Percentiles rank a stretch among this genome's conserved stretches.
These are phyloP conservation scores for Exophiala dermatitidis DNA, from an alignment of 2,329 filamentous ascomycete genomes.

Conservation along the genomic window DNA sequence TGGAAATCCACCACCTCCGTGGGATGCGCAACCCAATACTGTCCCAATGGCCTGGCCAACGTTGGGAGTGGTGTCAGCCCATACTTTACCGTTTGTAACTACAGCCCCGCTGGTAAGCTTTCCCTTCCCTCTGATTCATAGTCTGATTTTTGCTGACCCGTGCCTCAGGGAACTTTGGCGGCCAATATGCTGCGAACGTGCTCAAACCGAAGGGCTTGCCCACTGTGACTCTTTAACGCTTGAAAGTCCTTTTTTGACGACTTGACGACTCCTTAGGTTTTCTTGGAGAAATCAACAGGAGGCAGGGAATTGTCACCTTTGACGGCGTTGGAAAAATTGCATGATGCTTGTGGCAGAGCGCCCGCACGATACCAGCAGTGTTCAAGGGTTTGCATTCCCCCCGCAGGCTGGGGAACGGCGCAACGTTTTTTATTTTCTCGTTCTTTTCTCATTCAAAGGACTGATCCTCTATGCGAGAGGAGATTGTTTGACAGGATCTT, in stretches of 20 bases:
- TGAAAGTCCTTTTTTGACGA: slow-evolving; percentile 10
- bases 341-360: not conserved
- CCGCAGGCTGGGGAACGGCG: not conserved
- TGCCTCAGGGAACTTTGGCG: slow-evolving; percentile 48
- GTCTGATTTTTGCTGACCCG: slow-evolving; percentile 3
- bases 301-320: not conserved
- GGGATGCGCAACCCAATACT: slow-evolving; percentile 53
- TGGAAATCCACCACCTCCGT: slow-evolving; percentile 58
- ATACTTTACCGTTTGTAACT: slow-evolving; percentile 88
- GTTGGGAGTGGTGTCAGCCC: slow-evolving; percentile 39
- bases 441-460: not conserved
- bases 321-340: not conserved
- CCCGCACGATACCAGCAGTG: not conserved
- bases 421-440: not conserved
- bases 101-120: slow-evolving; percentile 62
- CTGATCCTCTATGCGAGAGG: not conserved
- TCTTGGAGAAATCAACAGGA: not conserved
- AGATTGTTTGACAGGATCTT: slow-evolving; percentile 5
- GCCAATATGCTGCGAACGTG: slow-evolving; percentile 50
- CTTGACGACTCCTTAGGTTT: slow-evolving; percentile 13
- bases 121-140: not conserved
- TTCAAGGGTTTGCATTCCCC: slow-evolving; percentile 1
- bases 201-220: slow-evolving; percentile 35
- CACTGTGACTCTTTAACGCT: slow-evolving; percentile 27
- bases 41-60: slow-evolving; percentile 37